Evolutionary conservation across 495 filamentous ascomycete species (phyloP).

Genomic region (Talaromyces thailandensis): DNA sequence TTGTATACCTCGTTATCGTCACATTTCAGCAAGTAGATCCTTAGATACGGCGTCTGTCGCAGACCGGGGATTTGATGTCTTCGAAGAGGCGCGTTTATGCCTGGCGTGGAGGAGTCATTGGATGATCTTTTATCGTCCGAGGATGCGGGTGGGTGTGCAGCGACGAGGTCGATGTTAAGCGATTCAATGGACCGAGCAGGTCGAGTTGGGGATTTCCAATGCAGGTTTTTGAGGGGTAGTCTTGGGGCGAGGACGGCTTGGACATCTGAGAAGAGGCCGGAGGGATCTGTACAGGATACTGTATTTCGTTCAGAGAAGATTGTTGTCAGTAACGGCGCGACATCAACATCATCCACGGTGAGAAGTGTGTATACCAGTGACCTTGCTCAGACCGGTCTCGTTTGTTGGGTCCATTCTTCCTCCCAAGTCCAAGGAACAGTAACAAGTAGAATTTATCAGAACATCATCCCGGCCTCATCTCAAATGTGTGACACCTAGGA

Average conservation of each 20-base stretch:
- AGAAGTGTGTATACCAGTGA: conserved; percentile 38
- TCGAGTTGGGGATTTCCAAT: conserved; percentile 91
- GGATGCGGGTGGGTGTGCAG: conserved; percentile 26
- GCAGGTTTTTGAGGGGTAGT: conserved; percentile 83
- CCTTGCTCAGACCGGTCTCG: conserved; percentile 39
- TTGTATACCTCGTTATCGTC: conserved; percentile 95
- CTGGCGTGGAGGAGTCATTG: conserved; percentile 17
- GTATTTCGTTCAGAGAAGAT: conserved; percentile 1
- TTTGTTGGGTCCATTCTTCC: conserved; percentile 37
- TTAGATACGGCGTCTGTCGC: conserved; percentile 88
- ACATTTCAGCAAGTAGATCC: conserved; percentile 79
- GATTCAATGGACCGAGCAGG: conserved; percentile 88
- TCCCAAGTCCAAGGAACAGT: background rate
- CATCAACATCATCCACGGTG: too few species aligned
- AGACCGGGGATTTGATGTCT: conserved; percentile 94
- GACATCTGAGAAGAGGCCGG: conserved; percentile 73
- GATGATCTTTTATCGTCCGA: conserved; percentile 24
- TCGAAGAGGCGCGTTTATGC: conserved; percentile 45
- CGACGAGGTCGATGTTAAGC: conserved; percentile 78
- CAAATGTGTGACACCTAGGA: background rate
- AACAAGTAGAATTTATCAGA: background rate
- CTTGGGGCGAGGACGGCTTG: conserved; percentile 65
- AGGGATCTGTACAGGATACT: conserved; percentile 79
- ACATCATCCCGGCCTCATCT: background rate
- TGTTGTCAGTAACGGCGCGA: background rate